Conservation (phyloP, 495 filamentous ascomycete genomes). For the Letharia lupina region DNA sequence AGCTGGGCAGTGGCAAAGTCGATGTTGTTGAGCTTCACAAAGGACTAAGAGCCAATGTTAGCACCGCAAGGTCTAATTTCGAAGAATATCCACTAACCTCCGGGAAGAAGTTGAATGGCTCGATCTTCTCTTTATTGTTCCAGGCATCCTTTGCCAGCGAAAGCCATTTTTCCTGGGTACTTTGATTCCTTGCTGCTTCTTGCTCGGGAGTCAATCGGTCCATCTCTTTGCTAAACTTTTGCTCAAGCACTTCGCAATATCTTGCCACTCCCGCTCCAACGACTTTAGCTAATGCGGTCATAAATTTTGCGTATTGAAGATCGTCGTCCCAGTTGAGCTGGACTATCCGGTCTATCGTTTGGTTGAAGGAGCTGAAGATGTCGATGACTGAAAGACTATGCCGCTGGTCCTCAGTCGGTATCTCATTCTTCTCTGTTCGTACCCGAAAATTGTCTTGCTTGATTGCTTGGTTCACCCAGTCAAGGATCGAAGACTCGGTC, state of each 20-base stretch:
- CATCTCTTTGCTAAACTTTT: conserved; percentile 85
- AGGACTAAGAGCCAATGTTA: conserved; percentile 52
- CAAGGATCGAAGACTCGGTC: conserved; percentile 68
- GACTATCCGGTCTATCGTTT: conserved; percentile 77
- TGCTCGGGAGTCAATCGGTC: conserved; percentile 82
- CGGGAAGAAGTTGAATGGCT: conserved; percentile 95
- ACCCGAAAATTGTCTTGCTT: conserved; percentile 79
- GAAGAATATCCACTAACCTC: conserved; percentile 53
- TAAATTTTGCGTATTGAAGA: conserved; percentile 88
- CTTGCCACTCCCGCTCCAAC: conserved; percentile 74
- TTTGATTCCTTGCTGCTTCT: conserved; percentile 64
- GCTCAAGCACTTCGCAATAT: conserved; percentile 89
- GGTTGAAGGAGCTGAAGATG: conserved; percentile 87
- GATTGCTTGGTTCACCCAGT: conserved; percentile 82
- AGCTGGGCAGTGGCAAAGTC: conserved; percentile 86
- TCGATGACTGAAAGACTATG: conserved; percentile 92
- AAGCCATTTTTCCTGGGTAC: conserved; percentile 83
- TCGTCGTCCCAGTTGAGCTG: conserved; percentile 88
- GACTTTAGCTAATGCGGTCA: conserved; percentile 87
- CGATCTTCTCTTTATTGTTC: conserved; percentile 85
- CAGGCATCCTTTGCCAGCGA: conserved; percentile 93
- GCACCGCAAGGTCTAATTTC: neutral
- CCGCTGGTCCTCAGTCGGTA: conserved; percentile 69
- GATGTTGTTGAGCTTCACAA: conserved; percentile 96
- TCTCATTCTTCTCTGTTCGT: conserved; percentile 48